phyloP scores from a whole-genome alignment of 768 basidiomycete species.

The Gymnopilus dilepis region DNA sequence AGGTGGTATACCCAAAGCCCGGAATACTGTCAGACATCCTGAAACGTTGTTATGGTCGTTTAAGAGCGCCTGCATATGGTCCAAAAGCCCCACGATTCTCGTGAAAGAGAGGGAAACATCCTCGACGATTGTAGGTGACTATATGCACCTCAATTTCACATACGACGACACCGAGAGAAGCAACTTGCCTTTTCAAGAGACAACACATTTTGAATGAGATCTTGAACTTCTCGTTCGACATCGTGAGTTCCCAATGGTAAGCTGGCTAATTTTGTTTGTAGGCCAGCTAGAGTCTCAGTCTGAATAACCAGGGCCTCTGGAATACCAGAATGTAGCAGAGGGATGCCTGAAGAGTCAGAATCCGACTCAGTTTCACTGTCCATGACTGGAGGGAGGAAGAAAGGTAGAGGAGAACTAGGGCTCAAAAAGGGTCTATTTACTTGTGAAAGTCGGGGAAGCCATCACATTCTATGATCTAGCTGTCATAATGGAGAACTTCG shows the following conservation, averaged over 20 bases:
- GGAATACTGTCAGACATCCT: not conserved
- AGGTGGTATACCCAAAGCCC: constrained; percentile 11
- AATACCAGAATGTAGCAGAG: not conserved
- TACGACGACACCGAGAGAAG: not conserved
- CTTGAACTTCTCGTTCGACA: constrained; percentile 11
- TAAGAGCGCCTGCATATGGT: not conserved
- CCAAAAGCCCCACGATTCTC: constrained; percentile 20
- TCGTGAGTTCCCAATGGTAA: not conserved
- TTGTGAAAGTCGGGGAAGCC: not conserved
- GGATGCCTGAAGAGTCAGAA: constrained; percentile 35
- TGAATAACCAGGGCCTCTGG: not conserved
- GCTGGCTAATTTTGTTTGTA: not conserved
- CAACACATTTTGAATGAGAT: constrained; percentile 9
- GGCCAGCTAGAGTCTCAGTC: not conserved
- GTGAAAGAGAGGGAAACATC: constrained; percentile 14
- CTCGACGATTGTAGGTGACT: not conserved
- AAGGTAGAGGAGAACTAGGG: not conserved
- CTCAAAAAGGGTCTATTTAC: not conserved
- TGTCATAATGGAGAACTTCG: not conserved
- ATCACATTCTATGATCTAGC: not conserved
- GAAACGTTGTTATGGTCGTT: not conserved
- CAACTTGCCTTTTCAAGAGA: constrained; percentile 5
- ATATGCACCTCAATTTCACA: not conserved
- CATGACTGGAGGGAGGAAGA: constrained; percentile 15
- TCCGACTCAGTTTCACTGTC: constrained; percentile 59